Conservation (phyloP, 768 basidiomycete genomes). For the Hericium rajendrae region DNA sequence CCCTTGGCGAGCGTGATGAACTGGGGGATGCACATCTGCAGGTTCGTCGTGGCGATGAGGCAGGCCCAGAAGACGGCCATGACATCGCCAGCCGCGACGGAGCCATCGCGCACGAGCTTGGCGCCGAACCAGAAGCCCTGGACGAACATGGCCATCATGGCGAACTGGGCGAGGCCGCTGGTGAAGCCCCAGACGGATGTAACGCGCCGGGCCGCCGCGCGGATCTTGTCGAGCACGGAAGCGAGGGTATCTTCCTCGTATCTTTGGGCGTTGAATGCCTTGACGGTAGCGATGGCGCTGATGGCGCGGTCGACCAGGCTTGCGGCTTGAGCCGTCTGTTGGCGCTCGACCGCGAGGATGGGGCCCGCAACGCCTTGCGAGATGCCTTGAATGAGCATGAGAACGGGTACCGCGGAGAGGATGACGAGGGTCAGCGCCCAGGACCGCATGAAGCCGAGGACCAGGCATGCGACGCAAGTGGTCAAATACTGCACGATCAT, state of each 20-base stretch:
- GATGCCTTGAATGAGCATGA: constrained; percentile 65
- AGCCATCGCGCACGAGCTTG: constrained; percentile 75
- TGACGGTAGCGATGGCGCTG: constrained; percentile 77
- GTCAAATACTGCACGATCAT: constrained; percentile 72
- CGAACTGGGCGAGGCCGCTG: constrained; percentile 62
- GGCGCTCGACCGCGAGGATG: constrained; percentile 56
- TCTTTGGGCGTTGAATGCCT: constrained; percentile 76
- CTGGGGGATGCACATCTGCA: constrained; percentile 82
- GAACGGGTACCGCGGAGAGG: constrained; percentile 77
- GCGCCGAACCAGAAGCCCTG: constrained; percentile 96
- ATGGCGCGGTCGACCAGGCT: constrained; percentile 73
- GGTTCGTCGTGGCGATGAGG: constrained; percentile 77
- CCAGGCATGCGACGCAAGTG: constrained; percentile 68
- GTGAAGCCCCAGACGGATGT: constrained; percentile 71
- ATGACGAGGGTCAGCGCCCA: constrained; percentile 86
- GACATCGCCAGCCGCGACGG: constrained; percentile 61
- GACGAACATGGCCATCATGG: constrained; percentile 88
- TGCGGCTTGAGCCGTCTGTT: constrained; percentile 59
- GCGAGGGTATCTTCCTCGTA: constrained; percentile 43
- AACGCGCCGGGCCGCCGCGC: constrained; percentile 39
- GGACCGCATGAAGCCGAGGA: constrained; percentile 74
- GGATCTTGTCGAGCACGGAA: constrained; percentile 35
- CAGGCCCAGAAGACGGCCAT: constrained; percentile 99
- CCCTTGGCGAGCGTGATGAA: constrained; percentile 72
- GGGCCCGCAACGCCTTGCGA: constrained; percentile 66